These are phyloP conservation scores for Ampelocalamus luodianensis DNA, from an alignment of 176 grass and related monocot genomes.

Conservation along the genomic window DNA sequence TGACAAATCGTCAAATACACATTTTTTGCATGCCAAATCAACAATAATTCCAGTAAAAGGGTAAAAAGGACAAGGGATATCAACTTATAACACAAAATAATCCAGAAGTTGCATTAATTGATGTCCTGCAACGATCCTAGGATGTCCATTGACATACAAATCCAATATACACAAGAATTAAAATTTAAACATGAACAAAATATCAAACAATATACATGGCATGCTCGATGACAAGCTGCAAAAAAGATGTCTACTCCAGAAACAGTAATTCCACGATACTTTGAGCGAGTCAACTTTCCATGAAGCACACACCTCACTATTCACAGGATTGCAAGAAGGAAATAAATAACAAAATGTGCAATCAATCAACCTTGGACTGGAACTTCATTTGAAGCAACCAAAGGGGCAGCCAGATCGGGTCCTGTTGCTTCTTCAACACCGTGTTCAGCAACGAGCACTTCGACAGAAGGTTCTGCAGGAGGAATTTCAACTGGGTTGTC, in stretches of 20 bases:
- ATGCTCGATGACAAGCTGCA: slow-evolving; percentile 64
- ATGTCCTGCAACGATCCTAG: slow-evolving; percentile 52
- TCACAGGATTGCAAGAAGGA: slow-evolving; percentile 63
- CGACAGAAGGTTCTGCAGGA: slow-evolving; percentile 41
- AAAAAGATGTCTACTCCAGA: slow-evolving; percentile 55
- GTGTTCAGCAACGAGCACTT: slow-evolving; percentile 45
- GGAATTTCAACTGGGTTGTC: slow-evolving; percentile 39
- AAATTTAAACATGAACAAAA: slow-evolving; percentile 49
- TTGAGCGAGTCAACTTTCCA: slow-evolving; percentile 64
- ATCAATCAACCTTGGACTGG: slow-evolving; percentile 63
- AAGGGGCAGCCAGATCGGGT: slow-evolving; percentile 32
- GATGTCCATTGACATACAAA: slow-evolving; percentile 36
- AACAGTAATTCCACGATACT: slow-evolving; percentile 49
- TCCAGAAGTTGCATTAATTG: slow-evolving; percentile 38
- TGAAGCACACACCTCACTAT: slow-evolving; percentile 73
- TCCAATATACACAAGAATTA: slow-evolving; percentile 70
- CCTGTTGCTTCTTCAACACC: slow-evolving; percentile 40
- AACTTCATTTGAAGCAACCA: slow-evolving; percentile 63
- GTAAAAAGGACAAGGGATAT: background rate
- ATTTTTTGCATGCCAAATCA: too few species aligned
- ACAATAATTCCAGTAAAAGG: too few species aligned
- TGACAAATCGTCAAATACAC: too few species aligned
- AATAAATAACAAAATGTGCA: slow-evolving; percentile 58
- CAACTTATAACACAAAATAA: slow-evolving; percentile 39
- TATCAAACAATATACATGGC: slow-evolving; percentile 67